Evolutionary conservation across 306 rosid species (phyloP).

Genomic region (Inga oerstediana): DNA sequence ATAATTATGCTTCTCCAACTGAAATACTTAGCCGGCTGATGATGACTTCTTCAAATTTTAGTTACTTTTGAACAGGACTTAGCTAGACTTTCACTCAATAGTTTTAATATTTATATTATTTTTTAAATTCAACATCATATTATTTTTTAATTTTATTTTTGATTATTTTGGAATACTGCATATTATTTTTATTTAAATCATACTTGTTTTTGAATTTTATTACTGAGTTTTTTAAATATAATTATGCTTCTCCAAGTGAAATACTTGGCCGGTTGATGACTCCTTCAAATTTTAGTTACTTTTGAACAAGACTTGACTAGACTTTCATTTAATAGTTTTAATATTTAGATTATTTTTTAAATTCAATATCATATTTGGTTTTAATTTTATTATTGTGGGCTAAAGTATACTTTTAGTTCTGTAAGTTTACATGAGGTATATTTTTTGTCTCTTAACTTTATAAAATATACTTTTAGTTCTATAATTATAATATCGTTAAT

Average conservation of each 20-base stretch:
- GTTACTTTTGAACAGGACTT: neutral
- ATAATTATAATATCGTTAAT: too few relatives aligned
- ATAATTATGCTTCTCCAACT: neutral
- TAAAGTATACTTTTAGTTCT: too few relatives aligned
- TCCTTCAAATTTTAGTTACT: neutral
- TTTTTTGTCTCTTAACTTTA: too few relatives aligned
- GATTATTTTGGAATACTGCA: neutral
- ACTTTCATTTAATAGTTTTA: neutral
- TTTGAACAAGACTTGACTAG: neutral
- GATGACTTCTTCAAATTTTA: neutral
- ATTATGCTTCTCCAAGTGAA: neutral
- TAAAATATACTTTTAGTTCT: too few relatives aligned
- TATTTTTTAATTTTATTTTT: too few relatives aligned
- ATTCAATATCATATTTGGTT: neutral
- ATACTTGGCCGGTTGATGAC: neutral
- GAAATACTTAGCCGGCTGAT: neutral
- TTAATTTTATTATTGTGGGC: neutral
- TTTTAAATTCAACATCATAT: neutral
- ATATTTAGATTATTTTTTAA: neutral
- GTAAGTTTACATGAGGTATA: too few relatives aligned
- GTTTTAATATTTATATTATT: neutral
- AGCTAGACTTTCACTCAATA: neutral
- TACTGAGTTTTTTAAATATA: neutral
- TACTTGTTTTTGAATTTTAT: neutral
- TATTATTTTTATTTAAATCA: neutral